Conservation (phyloP, 331 rosid genomes). For the Cydonia oblonga region DNA sequence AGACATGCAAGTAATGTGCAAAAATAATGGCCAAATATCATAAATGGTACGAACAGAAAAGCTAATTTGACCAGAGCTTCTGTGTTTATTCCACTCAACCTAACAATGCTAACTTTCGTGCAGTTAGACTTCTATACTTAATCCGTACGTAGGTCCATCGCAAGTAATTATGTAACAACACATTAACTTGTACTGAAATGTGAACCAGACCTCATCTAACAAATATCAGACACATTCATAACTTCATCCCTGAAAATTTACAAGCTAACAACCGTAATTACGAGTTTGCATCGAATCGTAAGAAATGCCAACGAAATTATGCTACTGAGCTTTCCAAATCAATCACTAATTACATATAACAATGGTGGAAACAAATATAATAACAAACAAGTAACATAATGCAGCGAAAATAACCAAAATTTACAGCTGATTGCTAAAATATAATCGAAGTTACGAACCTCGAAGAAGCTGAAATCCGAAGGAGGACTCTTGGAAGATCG, state of each 20-base stretch:
- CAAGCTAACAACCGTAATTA: not conserved
- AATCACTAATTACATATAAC: not conserved
- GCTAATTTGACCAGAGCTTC: not conserved
- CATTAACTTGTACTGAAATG: not conserved
- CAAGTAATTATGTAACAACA: not conserved
- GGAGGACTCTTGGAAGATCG: constrained; percentile 28
- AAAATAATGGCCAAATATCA: no score
- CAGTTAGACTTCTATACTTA: not conserved
- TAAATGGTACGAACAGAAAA: no score
- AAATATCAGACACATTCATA: not conserved
- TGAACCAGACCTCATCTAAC: not conserved
- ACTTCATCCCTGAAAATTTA: not conserved
- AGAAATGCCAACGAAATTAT: no score
- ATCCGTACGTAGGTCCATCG: not conserved
- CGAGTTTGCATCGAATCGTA: no score
- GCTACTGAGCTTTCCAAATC: no score
- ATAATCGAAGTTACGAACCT: constrained; percentile 24
- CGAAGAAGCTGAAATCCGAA: constrained; percentile 54
- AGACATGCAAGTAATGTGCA: no score
- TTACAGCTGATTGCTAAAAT: not conserved
- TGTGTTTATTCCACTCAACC: not conserved
- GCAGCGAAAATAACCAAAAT: not conserved
- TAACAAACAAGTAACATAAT: not conserved
- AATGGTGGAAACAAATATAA: not conserved
- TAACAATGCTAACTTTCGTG: not conserved